These are phyloP conservation scores for Lodderomyces parapsilosis DNA, from an alignment of 1,139 yeast genomes.

Conservation along the genomic window DNA sequence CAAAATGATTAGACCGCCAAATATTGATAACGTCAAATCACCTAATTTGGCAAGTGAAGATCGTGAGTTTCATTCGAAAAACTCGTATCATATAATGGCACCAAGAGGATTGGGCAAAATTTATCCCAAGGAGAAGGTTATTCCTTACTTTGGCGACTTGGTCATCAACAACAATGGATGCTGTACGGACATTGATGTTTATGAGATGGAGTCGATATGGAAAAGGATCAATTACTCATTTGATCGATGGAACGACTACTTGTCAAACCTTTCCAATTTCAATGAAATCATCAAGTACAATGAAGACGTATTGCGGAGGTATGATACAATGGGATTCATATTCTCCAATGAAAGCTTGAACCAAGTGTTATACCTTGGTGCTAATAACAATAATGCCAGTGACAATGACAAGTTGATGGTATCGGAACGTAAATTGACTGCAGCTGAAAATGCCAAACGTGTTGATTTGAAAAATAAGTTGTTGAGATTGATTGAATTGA, in stretches of 20 bases:
- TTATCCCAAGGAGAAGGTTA: constrained; percentile 74
- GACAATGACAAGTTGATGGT: not conserved
- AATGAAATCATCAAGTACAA: constrained; percentile 42
- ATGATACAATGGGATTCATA: constrained; percentile 47
- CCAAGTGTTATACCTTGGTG: constrained; percentile 44
- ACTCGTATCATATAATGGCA: constrained; percentile 73
- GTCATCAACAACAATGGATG: constrained; percentile 31
- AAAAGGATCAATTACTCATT: constrained; percentile 73
- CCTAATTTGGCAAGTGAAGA: constrained; percentile 8
- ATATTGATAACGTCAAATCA: constrained; percentile 5
- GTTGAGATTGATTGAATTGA: constrained; percentile 32
- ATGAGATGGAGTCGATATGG: constrained; percentile 64
- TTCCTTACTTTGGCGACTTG: constrained; percentile 91
- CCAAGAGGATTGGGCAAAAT: constrained; percentile 84
- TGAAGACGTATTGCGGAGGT: constrained; percentile 42
- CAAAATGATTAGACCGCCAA: constrained; percentile 13
- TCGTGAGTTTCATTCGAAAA: constrained; percentile 25
- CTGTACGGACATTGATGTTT: constrained; percentile 35
- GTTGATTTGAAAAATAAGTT: constrained; percentile 24
- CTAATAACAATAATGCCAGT: constrained; percentile 27
- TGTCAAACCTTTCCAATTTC: constrained; percentile 39
- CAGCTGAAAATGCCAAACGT: constrained; percentile 2
- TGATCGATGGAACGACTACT: constrained; percentile 76
- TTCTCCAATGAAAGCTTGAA: constrained; percentile 48
- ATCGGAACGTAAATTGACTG: not conserved